phyloP scores from a whole-genome alignment of 768 basidiomycete genomes.

The Kwoniella sp. region DNA sequence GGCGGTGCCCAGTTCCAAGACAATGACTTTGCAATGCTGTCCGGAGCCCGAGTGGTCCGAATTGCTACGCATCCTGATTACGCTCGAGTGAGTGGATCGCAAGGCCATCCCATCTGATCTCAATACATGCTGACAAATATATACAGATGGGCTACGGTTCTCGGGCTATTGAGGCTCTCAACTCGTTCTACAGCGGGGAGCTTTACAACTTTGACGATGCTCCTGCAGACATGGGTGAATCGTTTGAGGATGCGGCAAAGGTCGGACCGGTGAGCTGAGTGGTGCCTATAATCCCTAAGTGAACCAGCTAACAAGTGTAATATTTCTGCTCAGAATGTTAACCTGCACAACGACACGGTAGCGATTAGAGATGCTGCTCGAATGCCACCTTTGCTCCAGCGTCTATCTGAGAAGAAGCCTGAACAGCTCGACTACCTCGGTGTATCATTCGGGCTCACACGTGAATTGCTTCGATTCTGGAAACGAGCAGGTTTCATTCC shows the following conservation, averaged over 20 bases:
- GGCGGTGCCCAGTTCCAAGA: conserved; percentile 76
- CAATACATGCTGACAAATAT: neutral
- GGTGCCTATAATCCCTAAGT: no score
- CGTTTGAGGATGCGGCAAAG: conserved; percentile 64
- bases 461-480: conserved; percentile 89
- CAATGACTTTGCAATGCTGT: conserved; percentile 84
- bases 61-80: conserved; percentile 97
- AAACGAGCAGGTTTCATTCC: conserved; percentile 90
- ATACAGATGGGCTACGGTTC: conserved; percentile 93
- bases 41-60: conserved; percentile 86
- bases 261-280: conserved; percentile 43
- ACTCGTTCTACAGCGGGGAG: conserved; percentile 90
- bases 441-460: conserved; percentile 91
- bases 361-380: conserved; percentile 69
- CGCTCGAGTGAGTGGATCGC: conserved; percentile 66
- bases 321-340: conserved; percentile 57
- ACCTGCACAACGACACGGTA: conserved; percentile 74
- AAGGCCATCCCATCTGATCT: neutral
- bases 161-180: conserved; percentile 79
- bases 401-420: conserved; percentile 84
- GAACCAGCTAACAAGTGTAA: neutral
- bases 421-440: conserved; percentile 91
- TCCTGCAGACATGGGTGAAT: conserved; percentile 59
- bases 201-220: conserved; percentile 82
- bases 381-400: conserved; percentile 92